Base-by-base conservation (phyloP, 352 stramenopile species). In the Phytophthora pluvialis region DNA sequence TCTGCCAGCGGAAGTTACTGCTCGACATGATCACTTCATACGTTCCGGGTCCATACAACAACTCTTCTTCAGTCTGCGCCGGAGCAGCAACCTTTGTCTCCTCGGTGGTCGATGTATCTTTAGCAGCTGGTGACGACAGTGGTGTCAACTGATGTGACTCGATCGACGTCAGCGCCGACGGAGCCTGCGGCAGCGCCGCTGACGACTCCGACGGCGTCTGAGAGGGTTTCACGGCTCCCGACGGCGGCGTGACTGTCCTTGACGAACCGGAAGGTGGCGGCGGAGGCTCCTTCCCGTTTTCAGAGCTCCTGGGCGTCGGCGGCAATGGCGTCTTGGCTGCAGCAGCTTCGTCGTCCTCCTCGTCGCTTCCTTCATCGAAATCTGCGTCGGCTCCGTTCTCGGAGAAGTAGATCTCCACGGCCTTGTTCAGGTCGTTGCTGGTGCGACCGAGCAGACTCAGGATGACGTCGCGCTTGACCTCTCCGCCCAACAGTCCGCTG, bases 11-110 rank as follows among this genome's bases (percentile, higher is more conserved):
- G 28, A 94, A 86, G 38, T 90, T 82, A 40, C 70, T 78, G 47
- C 87, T 89, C 18, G 76, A 69, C 73, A 94, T 88, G n/a, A 88
- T 76, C 26, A 93, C 85, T 61, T 96, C 86, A 60, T 94, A 96
- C 35, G 82, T 93, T 16, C 79, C 86, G 33, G 79, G 83, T 31
- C 73, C 75, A 52, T 81, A 72, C 47, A 94, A 46, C 18, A 70
- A 73, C 26, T 93, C 81, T 9, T 81, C 47, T 45, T 71, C 48
- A 13, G 51, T 50, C 33, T 48, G 35, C 11, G 35, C 12, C 29
- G 43, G 10, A 39, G 36, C 21, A 50, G 29, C 42, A 53, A 13
- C 3, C 21, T 58, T 72, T 25, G 31, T 1, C 10, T 71, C 50
- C n/a, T 79, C 60, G 2, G 31, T 47, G 0, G 35, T 25, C 32